Base-by-base conservation (phyloP, 2,329 filamentous ascomycete genomes). In the Chrysoporthe puriensis region DNA sequence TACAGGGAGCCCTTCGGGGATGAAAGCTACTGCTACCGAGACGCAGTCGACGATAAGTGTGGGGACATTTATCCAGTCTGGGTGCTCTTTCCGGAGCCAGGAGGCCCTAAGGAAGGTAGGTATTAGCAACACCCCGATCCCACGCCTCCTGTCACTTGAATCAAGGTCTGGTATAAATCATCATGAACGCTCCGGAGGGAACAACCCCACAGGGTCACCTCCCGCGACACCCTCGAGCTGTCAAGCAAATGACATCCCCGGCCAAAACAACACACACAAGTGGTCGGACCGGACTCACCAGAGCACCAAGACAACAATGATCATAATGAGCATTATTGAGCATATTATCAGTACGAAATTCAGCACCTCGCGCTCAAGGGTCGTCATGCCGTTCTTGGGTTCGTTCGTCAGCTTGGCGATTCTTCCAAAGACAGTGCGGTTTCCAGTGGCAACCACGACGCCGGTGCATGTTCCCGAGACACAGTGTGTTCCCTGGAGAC, bases 401-500 rank as follows among this genome's bases (percentile, higher is more conserved):
- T 89, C 84, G 62, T 87, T 91, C 0, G 91, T 92, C 62, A 94
- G 80, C 71, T 88, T 88, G 1, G 91, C 91, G 71, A 94, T 91
- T 60, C 89, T 86, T 9, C 91, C 91, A 76, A 94, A 93, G 32
- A 94, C 88, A 0, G 91, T 93, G 16, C 80, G 82, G 74, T 93
- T 90, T 9, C 91, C 91, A 0, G 89, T 94, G 0, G 88, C 87
- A 13, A 94, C 88, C 1, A 92, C 89, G 11, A 94, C 78, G 21
- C 89, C 91, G 16, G 85, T 81, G 63, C 86, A 89, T 32, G 82
- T 88, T 3, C 91, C 91, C 7, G 88, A 88, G 4, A 91, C 87
- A 72, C 91, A 93, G 73, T 94, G 90, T 0, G 91, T 93, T n/a
- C 92, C 91, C 74, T 93, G 91, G 11, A 94, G 83, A 32, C 91